These are phyloP conservation scores for Cercospora brassicicola DNA, from an alignment of 2,329 filamentous ascomycete genomes.

Conservation along the genomic window DNA sequence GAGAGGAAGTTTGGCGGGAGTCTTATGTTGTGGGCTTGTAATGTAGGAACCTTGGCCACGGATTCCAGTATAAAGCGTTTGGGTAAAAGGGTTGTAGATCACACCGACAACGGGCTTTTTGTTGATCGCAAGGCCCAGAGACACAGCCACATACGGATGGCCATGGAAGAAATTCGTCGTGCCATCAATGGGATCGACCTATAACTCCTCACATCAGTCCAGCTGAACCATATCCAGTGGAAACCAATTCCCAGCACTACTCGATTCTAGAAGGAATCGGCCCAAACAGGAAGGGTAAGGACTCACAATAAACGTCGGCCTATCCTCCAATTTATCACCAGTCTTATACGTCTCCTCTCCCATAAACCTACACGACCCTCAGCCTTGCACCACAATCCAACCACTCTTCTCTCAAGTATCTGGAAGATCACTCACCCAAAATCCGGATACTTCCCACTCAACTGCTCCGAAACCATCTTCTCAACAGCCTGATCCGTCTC, in stretches of 20 bases:
- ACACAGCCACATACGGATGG: constrained; percentile 73
- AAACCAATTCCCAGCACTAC: no score
- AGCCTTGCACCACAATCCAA: background rate
- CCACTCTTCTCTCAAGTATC: no score
- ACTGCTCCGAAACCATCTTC: constrained; percentile 54
- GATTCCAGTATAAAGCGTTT: constrained; percentile 68
- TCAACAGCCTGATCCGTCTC: constrained; percentile 65
- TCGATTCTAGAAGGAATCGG: no score
- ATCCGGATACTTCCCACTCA: constrained; percentile 54
- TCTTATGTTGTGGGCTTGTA: constrained; percentile 37
- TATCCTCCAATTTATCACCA: constrained; percentile 61
- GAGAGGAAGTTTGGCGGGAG: constrained; percentile 47
- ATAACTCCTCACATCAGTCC: no score
- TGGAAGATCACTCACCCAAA: constrained; percentile 46
- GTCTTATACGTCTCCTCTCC: constrained; percentile 75
- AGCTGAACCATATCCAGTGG: no score
- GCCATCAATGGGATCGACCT: constrained; percentile 72
- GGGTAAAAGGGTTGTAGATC: constrained; percentile 76
- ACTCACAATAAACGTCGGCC: constrained; percentile 71
- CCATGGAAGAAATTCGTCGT: constrained; percentile 79
- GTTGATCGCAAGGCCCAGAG: constrained; percentile 68
- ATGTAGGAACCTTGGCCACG: constrained; percentile 65
- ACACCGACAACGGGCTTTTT: constrained; percentile 67
- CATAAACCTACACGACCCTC: constrained; percentile 56
- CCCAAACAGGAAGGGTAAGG: no score